Base-by-base conservation (phyloP, 805 yeast species). In the Starmerella tilneyi region DNA sequence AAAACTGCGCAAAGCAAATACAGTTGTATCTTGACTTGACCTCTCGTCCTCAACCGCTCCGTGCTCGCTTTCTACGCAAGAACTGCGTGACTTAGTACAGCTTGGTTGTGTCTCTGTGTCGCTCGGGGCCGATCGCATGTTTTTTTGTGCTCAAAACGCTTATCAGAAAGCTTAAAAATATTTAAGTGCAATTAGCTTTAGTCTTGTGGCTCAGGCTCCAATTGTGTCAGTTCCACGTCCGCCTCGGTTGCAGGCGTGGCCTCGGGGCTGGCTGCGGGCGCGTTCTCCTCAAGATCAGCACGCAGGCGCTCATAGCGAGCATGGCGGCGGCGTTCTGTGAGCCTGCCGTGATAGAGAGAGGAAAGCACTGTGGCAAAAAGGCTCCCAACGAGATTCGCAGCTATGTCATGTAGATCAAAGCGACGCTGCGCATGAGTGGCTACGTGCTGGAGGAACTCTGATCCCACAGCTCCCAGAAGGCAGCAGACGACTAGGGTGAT, bases 311-410 rank as follows among this genome's bases (percentile, higher is more conserved):
- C 55, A 40, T 60, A 61, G 28, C 65, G 55, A 4, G 60, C 60
- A 27, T 44, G 45, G 21, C 63, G 55, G 16, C 62, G 53, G 3
- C 63, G 54, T 43, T 56, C 61, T 24, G 51, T 43, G 24, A 57
- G 53, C 35, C 68, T 56, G 29, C 59, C 63, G 51, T 67, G 71
- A 45, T 66, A 65, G 50, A 59, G 48, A 8, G 59, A 56, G 19
- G 59, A 61, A 13, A 61, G 24, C 12, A 48, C 51, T 6, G 66
- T 50, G 6, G 67, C 68, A 9, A 57, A 32, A 4, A 51, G 17
- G 26, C 64, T 55, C 13, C 71, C 71, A 8, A 54, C 56, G 17
- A 67, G 49, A 44, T 67, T 67, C 30, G 63, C 67, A 23, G 58
- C 49, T 27, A 67, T 66, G 48, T 67, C 71, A 16, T 48, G 45